phyloP scores from a whole-genome alignment of 805 yeast genomes.

The Candida schatavii region DNA sequence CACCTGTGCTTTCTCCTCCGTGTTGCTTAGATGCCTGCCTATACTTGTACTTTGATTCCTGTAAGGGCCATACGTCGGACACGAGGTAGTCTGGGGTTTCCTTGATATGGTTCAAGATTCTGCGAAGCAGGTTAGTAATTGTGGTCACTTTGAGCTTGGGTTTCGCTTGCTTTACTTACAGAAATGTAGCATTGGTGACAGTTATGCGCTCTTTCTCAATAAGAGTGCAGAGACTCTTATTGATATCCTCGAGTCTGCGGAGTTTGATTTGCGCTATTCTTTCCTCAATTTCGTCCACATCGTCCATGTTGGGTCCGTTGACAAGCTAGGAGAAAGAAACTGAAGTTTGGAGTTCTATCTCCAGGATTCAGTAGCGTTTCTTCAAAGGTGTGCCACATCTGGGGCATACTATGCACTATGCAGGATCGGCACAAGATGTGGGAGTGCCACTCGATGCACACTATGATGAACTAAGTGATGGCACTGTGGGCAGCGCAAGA shows the following conservation, averaged over 20 bases:
- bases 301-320: neutral
- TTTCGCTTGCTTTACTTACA: conserved; percentile 22
- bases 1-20: conserved; percentile 7
- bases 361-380: no score
- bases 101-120: conserved; percentile 42
- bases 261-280: conserved; percentile 56
- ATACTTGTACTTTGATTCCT: conserved; percentile 33
- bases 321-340: no score
- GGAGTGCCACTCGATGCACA: no score
- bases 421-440: no score
- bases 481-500: no score
- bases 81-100: conserved; percentile 46
- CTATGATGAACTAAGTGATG: no score
- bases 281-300: conserved; percentile 3
- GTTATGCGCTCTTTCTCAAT: conserved; percentile 57
- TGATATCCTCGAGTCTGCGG: conserved; percentile 58
- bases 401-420: no score
- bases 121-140: no score
- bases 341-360: no score
- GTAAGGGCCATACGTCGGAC: conserved; percentile 42
- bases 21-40: conserved; percentile 15
- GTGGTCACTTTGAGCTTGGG: no score
- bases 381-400: no score
- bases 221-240: conserved; percentile 49
- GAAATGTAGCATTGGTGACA: conserved; percentile 59